A percentile compares a stretch with the other conserved stretches of the same genome.
Conservation (phyloP, 2,329 filamentous ascomycete species). For the Acrocalymma vagum region DNA sequence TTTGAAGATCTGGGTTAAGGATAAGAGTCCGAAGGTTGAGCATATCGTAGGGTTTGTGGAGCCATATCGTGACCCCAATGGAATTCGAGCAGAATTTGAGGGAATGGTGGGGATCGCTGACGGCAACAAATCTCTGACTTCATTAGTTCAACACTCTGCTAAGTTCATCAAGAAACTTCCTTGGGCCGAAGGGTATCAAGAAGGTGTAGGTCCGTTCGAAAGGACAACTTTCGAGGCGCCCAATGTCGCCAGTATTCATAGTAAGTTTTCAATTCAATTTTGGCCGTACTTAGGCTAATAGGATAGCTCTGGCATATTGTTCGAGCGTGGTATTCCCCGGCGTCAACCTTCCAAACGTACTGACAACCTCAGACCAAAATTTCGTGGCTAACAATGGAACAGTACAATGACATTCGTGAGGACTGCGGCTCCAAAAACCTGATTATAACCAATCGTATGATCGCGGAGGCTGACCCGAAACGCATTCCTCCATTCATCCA, state of each 20-base stretch:
- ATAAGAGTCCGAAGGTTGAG: slow-evolving; percentile 82
- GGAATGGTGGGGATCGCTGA: slow-evolving; percentile 74
- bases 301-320: slow-evolving; percentile 54
- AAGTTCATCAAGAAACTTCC: slow-evolving; percentile 37
- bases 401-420: slow-evolving; percentile 75
- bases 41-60: slow-evolving; percentile 86
- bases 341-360: slow-evolving; percentile 41
- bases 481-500: slow-evolving; percentile 11
- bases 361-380: no score
- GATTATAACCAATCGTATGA: slow-evolving; percentile 81
- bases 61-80: slow-evolving; percentile 84
- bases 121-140: slow-evolving; percentile 11
- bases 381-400: no score
- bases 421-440: slow-evolving; percentile 80
- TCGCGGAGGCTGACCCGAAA: slow-evolving; percentile 64
- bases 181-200: slow-evolving; percentile 30
- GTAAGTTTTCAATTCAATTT: slow-evolving; percentile 10
- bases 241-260: slow-evolving; percentile 29
- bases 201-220: slow-evolving; percentile 34
- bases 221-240: slow-evolving; percentile 28
- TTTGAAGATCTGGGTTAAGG: slow-evolving; percentile 82
- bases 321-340: slow-evolving; percentile 52
- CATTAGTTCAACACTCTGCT: slow-evolving; percentile 24
- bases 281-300: background rate
- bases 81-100: slow-evolving; percentile 84